These are phyloP conservation scores for Phlebiopsis gigantea DNA, from an alignment of 768 basidiomycete genomes.

Conservation along the genomic window DNA sequence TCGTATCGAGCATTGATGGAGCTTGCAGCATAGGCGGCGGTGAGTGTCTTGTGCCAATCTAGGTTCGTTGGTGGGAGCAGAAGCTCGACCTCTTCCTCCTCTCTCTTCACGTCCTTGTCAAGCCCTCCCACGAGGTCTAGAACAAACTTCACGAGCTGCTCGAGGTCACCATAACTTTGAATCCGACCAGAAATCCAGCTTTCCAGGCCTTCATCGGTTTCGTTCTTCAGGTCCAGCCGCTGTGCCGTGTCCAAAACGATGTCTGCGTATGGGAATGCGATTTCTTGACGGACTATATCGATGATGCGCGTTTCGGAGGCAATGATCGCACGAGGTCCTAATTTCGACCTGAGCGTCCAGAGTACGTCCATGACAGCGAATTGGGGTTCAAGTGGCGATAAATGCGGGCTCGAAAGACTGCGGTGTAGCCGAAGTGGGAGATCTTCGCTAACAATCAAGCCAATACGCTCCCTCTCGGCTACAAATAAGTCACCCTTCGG, in stretches of 20 bases:
- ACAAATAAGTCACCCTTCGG: slow-evolving; percentile 45
- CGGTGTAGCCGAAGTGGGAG: slow-evolving; percentile 55
- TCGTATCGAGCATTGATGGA: slow-evolving; percentile 74
- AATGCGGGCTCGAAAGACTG: slow-evolving; percentile 37
- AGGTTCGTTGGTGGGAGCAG: slow-evolving; percentile 49
- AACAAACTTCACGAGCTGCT: slow-evolving; percentile 47
- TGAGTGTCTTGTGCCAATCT: slow-evolving; percentile 58
- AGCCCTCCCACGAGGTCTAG: slow-evolving; percentile 72
- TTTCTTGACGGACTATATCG: slow-evolving; percentile 71
- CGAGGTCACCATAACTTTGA: slow-evolving; percentile 50
- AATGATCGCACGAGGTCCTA: slow-evolving; percentile 54
- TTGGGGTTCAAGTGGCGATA: slow-evolving; percentile 37
- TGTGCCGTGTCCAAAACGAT: slow-evolving; percentile 63
- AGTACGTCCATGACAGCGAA: slow-evolving; percentile 54
- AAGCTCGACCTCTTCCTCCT: slow-evolving; percentile 64
- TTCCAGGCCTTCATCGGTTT: slow-evolving; percentile 52
- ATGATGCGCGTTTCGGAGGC: slow-evolving; percentile 53
- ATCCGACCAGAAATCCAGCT: slow-evolving; percentile 60
- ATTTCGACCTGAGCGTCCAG: slow-evolving; percentile 56
- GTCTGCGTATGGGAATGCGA: slow-evolving; percentile 72
- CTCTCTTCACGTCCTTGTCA: slow-evolving; percentile 63
- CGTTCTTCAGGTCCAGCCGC: slow-evolving; percentile 46
- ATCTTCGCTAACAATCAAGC: slow-evolving; percentile 60
- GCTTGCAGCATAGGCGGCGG: slow-evolving; percentile 55
- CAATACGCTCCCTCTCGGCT: slow-evolving; percentile 75